Evolutionary conservation across 177 flowering plant species (phyloP).

Genomic region (Vitis hybrid): DNA sequence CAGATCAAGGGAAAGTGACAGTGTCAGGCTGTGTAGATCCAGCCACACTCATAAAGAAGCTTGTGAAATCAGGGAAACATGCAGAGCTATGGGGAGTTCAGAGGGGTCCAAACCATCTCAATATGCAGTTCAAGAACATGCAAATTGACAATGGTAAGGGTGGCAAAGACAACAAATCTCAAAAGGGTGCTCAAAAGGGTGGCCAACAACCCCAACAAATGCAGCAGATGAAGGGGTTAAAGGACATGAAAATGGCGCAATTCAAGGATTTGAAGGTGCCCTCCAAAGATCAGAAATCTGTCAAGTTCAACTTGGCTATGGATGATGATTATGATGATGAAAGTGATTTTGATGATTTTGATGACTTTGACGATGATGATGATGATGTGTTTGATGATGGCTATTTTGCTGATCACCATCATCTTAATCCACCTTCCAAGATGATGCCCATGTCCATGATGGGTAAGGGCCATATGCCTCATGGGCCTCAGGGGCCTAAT

Average conservation of each 20-base stretch:
- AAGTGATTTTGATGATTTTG: slow-evolving; percentile 14
- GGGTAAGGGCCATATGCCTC: slow-evolving; percentile 14
- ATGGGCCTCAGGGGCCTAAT: slow-evolving; percentile 16
- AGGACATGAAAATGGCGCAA: slow-evolving; percentile 11
- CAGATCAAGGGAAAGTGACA: slow-evolving; percentile 59
- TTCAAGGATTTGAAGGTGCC: slow-evolving; percentile 19
- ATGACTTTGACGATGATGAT: slow-evolving; percentile 25
- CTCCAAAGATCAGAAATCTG: slow-evolving; percentile 43
- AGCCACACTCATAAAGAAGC: slow-evolving; percentile 52
- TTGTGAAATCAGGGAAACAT: slow-evolving; percentile 57
- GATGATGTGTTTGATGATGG: slow-evolving; percentile 30
- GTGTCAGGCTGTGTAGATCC: slow-evolving; percentile 59
- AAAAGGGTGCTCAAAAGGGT: slow-evolving; percentile 33
- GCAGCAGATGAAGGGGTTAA: slow-evolving; percentile 17
- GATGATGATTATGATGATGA: slow-evolving; percentile 29
- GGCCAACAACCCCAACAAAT: slow-evolving; percentile 16
- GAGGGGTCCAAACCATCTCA: slow-evolving; percentile 25
- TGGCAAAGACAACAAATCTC: slow-evolving; percentile 33
- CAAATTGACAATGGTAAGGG: slow-evolving; percentile 26
- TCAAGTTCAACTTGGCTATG: slow-evolving; percentile 36
- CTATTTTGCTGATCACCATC: slow-evolving; percentile 8
- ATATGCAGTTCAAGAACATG: slow-evolving; percentile 45
- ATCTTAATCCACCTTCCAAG: slow-evolving; percentile 12
- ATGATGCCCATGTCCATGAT: slow-evolving; percentile 15
- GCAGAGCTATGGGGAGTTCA: slow-evolving; percentile 58